Evolutionary conservation across 2,329 filamentous ascomycete species (phyloP), one percentile per base, ranked within the genome.

Genomic region (Zymoseptoria brevis): DNA sequence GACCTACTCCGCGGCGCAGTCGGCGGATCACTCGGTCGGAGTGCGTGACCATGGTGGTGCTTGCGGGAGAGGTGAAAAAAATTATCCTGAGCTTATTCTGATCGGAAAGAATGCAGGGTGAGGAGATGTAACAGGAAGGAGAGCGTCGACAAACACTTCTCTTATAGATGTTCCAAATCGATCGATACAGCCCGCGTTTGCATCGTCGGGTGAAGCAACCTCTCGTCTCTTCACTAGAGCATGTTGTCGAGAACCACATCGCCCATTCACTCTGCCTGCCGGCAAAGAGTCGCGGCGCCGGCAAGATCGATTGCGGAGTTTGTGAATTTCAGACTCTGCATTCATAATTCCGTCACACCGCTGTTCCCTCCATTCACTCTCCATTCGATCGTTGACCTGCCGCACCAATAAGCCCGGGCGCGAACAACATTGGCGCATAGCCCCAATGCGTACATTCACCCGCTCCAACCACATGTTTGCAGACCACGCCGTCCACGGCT

Each of bases 391-490:
- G 50, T 3, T 54, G 19, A 35, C 57, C 57, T 48, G 54, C 48
- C 8, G 57, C 57, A n/a, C 59, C 29, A 21, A 69, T 6, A 26
- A 60, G 68, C 16, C 74, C 74, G 57, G 77, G 66, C 4, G 69
- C 63, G 29, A 68, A 62, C 24, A 79, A 64, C 45, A 79, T 59
- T 3, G 75, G 74, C 24, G 74, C 76, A 73, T 80, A 80, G 0
- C 75, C 73, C 78, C 78, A 82, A 68, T 82, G 79, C 63, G 73
- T 75, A 77, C 75, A 79, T 64, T 80, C 70, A 2, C 75, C 76
- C 13, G 70, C 67, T 1, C 76, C 78, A 11, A 56, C 54, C 13
- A 60, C 65, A 58, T 65, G 71, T 41, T 63, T 65, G 56, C 77
- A 79, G 2, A 80, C 72, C 22, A 60, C 61, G 0, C 80, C 79